Percentiles rank a stretch among this genome's conserved stretches.
These are phyloP conservation scores for Dalbergia cultrata DNA, from an alignment of 306 rosid species.

Conservation along the genomic window DNA sequence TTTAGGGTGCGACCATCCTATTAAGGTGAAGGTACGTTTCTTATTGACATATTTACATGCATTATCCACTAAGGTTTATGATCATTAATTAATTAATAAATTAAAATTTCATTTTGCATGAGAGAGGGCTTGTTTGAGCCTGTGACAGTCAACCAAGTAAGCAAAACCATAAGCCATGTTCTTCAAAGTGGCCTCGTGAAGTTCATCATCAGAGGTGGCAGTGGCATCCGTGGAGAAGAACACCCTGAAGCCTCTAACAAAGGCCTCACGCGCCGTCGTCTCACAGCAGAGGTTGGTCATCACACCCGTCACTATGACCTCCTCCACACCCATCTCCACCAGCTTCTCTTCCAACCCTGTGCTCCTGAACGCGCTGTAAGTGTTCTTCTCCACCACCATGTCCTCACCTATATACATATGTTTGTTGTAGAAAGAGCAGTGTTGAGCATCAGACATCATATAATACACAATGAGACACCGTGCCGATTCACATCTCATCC, in stretches of 20 bases:
- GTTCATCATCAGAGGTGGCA: conserved; percentile 59
- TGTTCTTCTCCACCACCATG: conserved; percentile 64
- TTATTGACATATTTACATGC: background rate
- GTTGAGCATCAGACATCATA: no score
- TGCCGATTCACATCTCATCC: no score
- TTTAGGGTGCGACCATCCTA: no score
- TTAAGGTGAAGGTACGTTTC: no score
- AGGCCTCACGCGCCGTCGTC: conserved; percentile 83
- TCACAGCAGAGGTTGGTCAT: conserved; percentile 85
- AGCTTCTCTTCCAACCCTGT: conserved; percentile 62
- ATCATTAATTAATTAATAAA: no score
- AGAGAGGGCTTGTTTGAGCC: conserved; percentile 39
- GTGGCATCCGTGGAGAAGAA: conserved; percentile 80
- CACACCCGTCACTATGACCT: conserved; percentile 78
- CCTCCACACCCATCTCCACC: conserved; percentile 64
- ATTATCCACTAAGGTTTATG: no score
- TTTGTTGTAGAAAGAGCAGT: no score
- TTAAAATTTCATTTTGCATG: background rate
- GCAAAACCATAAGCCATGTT: conserved; percentile 80
- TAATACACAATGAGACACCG: no score
- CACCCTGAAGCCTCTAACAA: conserved; percentile 69
- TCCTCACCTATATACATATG: conserved; percentile 32
- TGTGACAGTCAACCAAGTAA: conserved; percentile 66
- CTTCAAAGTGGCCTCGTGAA: conserved; percentile 79
- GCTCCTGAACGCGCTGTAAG: conserved; percentile 66